Evolutionary conservation across 257 asterid species (phyloP).

Genomic region (Solanum sparsipilum): DNA sequence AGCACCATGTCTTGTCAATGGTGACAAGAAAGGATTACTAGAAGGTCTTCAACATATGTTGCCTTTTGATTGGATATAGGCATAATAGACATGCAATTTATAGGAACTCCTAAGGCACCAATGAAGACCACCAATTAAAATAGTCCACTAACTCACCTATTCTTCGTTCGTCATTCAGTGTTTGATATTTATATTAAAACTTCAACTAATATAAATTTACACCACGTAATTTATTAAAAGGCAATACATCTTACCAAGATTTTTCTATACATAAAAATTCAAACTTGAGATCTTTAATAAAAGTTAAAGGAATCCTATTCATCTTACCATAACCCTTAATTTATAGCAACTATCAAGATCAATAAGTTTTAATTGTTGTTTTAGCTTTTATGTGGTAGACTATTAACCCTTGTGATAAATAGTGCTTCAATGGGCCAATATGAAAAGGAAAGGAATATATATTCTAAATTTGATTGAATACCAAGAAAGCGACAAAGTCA

Average conservation of each 20-base stretch:
- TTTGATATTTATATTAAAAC: background rate
- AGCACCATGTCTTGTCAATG: fast-evolving
- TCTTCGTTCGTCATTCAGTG: background rate
- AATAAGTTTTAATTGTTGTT: background rate
- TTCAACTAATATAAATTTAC: background rate
- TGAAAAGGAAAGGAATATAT: background rate
- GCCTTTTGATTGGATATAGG: background rate
- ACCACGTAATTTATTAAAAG: no score
- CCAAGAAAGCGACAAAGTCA: background rate
- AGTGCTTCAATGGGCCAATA: background rate
- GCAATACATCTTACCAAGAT: background rate
- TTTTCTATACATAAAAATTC: background rate
- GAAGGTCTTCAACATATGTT: background rate
- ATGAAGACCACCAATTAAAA: background rate
- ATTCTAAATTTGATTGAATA: background rate
- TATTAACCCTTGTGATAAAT: background rate
- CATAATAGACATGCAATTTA: background rate
- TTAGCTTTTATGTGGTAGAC: background rate
- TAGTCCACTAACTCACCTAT: conserved; percentile 8
- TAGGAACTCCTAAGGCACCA: background rate
- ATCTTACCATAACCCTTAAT: background rate
- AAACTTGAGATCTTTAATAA: background rate
- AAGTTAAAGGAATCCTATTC: background rate
- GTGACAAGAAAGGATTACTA: background rate
- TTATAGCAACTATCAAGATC: background rate